These are phyloP conservation scores for Nidula microcarpa DNA, from an alignment of 768 basidiomycete genomes.

Conservation along the genomic window DNA sequence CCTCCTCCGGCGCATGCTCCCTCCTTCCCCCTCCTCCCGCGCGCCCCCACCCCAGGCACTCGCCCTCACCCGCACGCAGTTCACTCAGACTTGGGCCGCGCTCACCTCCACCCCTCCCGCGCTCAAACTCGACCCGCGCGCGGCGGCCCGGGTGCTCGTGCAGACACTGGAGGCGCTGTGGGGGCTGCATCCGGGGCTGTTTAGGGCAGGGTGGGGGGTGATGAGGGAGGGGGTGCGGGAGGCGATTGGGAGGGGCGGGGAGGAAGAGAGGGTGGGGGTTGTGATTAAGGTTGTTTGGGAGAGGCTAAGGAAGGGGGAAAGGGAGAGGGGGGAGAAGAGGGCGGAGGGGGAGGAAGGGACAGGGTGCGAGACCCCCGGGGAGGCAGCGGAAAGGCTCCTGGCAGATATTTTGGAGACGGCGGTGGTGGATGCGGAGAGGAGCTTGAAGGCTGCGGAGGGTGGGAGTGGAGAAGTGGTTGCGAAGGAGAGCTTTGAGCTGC, in stretches of 20 bases:
- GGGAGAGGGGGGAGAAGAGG: too few relatives aligned
- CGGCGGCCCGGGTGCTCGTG: conserved; percentile 40
- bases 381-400: conserved; percentile 23
- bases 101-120: too few relatives aligned
- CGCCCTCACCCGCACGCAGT: conserved; percentile 40
- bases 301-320: too few relatives aligned
- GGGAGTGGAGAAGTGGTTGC: background rate
- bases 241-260: too few relatives aligned
- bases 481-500: conserved; percentile 12
- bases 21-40: conserved; percentile 5
- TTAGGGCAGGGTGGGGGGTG: conserved; percentile 43
- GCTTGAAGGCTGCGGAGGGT: conserved; percentile 3
- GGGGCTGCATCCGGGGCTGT: conserved; percentile 38
- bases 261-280: too few relatives aligned
- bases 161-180: conserved; percentile 34
- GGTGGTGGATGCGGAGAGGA: conserved; percentile 25
- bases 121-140: conserved; percentile 43
- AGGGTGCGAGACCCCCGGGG: background rate
- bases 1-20: conserved; percentile 40
- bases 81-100: conserved; percentile 17
- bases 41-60: conserved; percentile 5
- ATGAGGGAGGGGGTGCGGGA: conserved; percentile 14
- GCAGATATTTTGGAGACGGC: conserved; percentile 27
- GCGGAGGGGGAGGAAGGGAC: too few relatives aligned
- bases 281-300: too few relatives aligned